A percentile compares a stretch with the other conserved stretches of the same genome.
Evolutionary conservation across 495 filamentous ascomycete species (phyloP).

Genomic region (Podospora pseudopauciseta): DNA sequence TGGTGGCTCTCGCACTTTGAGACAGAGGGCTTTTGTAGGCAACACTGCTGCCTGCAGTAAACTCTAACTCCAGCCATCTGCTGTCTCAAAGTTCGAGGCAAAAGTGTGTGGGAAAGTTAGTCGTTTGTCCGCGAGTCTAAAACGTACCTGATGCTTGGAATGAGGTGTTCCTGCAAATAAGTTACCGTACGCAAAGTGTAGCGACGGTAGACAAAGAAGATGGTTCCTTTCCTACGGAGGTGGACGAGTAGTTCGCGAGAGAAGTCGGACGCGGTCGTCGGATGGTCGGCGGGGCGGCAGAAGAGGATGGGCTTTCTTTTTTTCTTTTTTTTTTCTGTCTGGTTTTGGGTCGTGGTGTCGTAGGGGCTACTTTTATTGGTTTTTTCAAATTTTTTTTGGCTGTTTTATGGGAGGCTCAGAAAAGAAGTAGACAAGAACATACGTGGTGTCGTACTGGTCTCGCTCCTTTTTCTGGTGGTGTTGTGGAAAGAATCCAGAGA

Average conservation of each 20-base stretch:
- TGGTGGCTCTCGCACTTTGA: neutral
- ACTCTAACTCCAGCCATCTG: neutral
- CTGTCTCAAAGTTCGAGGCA: neutral
- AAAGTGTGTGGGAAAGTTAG: neutral
- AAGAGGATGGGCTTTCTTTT: slow-evolving; percentile 21
- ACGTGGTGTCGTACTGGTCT: slow-evolving; percentile 33
- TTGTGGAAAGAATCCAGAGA: slow-evolving; percentile 29
- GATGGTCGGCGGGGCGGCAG: slow-evolving; percentile 14
- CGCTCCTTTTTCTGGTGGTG: slow-evolving; percentile 33
- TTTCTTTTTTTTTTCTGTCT: slow-evolving; percentile 27
- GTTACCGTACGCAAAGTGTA: slow-evolving; percentile 25
- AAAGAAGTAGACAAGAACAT: slow-evolving; percentile 34
- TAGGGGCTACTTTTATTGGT: slow-evolving; percentile 42
- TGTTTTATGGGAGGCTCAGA: slow-evolving; percentile 35
- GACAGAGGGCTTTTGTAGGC: neutral
- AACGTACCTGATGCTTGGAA: slow-evolving; percentile 24
- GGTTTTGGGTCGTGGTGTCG: slow-evolving; percentile 19
- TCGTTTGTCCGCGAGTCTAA: neutral
- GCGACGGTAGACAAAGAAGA: slow-evolving; percentile 34
- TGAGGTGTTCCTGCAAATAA: slow-evolving; percentile 8
- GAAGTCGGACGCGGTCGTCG: slow-evolving; percentile 2
- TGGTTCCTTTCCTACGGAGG: slow-evolving; percentile 16
- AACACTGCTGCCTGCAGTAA: neutral
- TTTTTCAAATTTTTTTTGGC: slow-evolving; percentile 50
- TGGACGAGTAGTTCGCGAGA: slow-evolving; percentile 16